Conservation (phyloP, 2,329 filamentous ascomycete species). For the Penicillium sp. region DNA sequence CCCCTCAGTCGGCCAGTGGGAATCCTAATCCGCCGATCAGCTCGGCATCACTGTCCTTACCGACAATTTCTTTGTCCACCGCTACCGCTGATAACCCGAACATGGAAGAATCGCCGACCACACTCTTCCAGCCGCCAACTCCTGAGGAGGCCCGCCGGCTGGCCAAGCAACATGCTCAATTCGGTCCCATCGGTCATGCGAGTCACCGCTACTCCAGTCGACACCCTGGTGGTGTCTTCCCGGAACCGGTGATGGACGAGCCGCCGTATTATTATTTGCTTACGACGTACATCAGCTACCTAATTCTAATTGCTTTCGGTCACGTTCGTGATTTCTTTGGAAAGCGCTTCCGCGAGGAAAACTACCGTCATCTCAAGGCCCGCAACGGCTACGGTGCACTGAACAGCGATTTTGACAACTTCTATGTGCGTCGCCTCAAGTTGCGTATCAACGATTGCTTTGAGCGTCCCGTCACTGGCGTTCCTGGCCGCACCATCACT, state of each 20-base stretch:
- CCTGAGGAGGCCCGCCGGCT: slow-evolving; percentile 77
- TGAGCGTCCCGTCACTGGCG: slow-evolving; percentile 84
- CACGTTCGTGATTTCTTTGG: slow-evolving; percentile 97
- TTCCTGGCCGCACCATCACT: slow-evolving; percentile 91
- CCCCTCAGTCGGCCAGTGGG: slow-evolving; percentile 66
- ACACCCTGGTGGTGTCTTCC: slow-evolving; percentile 77
- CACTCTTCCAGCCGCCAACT: slow-evolving; percentile 83
- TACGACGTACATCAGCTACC: slow-evolving; percentile 97
- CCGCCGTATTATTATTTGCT: slow-evolving; percentile 95
- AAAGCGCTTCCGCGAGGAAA: slow-evolving; percentile 85
- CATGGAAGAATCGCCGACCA: slow-evolving; percentile 72
- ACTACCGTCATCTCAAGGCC: slow-evolving; percentile 80
- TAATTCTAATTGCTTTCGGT: slow-evolving; percentile 91
- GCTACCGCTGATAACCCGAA: slow-evolving; percentile 74
- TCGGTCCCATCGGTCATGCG: slow-evolving; percentile 77
- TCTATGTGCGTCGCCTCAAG: slow-evolving; percentile 91
- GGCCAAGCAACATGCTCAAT: slow-evolving; percentile 81
- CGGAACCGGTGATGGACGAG: slow-evolving; percentile 86
- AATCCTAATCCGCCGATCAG: slow-evolving; percentile 61
- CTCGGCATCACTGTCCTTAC: slow-evolving; percentile 73
- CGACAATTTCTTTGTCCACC: slow-evolving; percentile 88
- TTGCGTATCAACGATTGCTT: slow-evolving; percentile 97
- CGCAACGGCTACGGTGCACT: slow-evolving; percentile 90
- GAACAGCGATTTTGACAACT: slow-evolving; percentile 98
- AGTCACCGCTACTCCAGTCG: slow-evolving; percentile 87